Percentiles rank a stretch among this genome's conserved stretches.
Conservation (phyloP, 2,329 filamentous ascomycete genomes). For the Xylariales sp. region DNA sequence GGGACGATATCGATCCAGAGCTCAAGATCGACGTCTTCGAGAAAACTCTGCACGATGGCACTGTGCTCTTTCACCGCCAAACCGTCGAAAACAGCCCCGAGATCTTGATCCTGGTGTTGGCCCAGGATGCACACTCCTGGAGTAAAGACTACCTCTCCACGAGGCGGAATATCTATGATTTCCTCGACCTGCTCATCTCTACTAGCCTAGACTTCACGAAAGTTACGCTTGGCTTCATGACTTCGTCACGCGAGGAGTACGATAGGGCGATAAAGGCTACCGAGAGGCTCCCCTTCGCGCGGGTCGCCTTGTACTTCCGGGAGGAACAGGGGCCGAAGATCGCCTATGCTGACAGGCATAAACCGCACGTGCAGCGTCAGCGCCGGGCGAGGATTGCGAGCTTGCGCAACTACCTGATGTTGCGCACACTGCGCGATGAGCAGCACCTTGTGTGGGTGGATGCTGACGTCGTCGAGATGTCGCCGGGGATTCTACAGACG, state of each 20-base stretch:
- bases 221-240: constrained; percentile 46
- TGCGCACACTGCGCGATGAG: constrained; percentile 48
- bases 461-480: constrained; percentile 52
- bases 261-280: constrained; percentile 41
- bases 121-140: constrained; percentile 46
- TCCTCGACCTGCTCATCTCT: constrained; percentile 46
- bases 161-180: constrained; percentile 47
- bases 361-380: constrained; percentile 42
- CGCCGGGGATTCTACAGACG: constrained; percentile 47
- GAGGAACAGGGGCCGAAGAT: constrained; percentile 39
- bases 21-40: constrained; percentile 38
- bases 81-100: constrained; percentile 41
- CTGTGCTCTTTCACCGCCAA: constrained; percentile 42
- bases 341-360: constrained; percentile 42
- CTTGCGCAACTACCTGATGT: constrained; percentile 52
- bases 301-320: constrained; percentile 43
- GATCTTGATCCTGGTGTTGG: constrained; percentile 45
- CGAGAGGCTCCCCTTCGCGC: constrained; percentile 43
- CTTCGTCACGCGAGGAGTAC: constrained; percentile 45
- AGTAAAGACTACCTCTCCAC: constrained; percentile 46
- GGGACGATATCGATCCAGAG: constrained; percentile 41
- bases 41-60: constrained; percentile 44
- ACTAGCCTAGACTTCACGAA: constrained; percentile 44
- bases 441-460: constrained; percentile 53
- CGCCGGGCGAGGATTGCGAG: constrained; percentile 47